Base-by-base conservation (phyloP, 257 asterid genomes). In the Cinchona pubescens region DNA sequence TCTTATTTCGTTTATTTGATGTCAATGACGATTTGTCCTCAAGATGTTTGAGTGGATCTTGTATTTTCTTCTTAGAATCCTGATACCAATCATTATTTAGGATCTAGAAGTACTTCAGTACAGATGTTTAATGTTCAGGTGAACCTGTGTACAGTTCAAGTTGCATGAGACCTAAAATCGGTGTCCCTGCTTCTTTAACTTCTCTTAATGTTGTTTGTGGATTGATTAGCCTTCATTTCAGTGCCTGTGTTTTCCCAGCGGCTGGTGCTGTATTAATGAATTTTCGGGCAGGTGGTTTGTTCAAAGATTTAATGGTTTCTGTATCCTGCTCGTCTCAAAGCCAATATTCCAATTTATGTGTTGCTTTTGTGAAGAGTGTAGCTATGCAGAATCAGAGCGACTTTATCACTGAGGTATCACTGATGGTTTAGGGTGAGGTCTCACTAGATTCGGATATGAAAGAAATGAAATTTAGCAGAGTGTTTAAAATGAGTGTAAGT, bases 71-170 rank as follows among this genome's bases (percentile, higher is more conserved):
- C 76, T 75, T 61, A 71, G 79, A 77, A 77, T 74, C 75, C 61
- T 63, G 78, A 86, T 63, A 75, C 43, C 73, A 71, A 40, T 60
- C 61, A 32, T 71, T 65, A 62, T 76, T 70, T 82, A 74, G 84
- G 35, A 80, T 58, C 60, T 74, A 62, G 87, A 42, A 49, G 76
- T 62, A 62, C 79, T 49, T 21, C 53, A 30, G 53, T 49, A 61
- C 68, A 55, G 73, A 18, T 30, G 58, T 74, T 45, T 61, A 30
- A 35, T 67, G 75, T 55, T 69, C 62, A 64, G 71, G 27, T 27
- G 49, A 76, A 61, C 77, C 55, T 75, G 66, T 85, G 86, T 83
- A 84, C 76, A 79, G 82, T 79, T 75, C 46, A 46, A 79, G 73
- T 73, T 74, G 78, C 80, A 69, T 72, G 38, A 18, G 69, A 53